Evolutionary conservation across 805 yeast species (phyloP).

Genomic region (Suhomyces emberorum): DNA sequence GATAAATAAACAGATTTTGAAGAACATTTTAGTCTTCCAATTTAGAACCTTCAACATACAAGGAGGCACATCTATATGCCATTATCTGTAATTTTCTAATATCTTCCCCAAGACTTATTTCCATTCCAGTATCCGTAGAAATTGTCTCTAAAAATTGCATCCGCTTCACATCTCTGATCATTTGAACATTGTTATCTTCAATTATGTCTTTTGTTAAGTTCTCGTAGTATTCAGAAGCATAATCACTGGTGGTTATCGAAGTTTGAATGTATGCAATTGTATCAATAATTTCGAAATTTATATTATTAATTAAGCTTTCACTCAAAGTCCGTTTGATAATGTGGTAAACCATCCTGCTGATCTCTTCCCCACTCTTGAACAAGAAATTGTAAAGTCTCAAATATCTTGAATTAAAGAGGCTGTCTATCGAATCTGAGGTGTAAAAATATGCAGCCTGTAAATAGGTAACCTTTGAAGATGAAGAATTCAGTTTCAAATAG

Average conservation of each 20-base stretch:
- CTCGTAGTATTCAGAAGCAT: constrained; percentile 14
- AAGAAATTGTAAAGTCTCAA: constrained; percentile 26
- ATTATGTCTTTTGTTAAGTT: constrained; percentile 17
- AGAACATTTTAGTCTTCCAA: constrained; percentile 29
- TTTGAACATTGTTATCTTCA: constrained; percentile 9
- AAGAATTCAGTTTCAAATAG: constrained; percentile 17
- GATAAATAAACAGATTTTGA: constrained; percentile 2
- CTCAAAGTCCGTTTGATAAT: constrained; percentile 27
- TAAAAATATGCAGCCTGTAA: constrained; percentile 31
- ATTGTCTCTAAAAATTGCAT: constrained; percentile 3
- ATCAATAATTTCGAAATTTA: constrained; percentile 24
- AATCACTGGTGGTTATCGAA: constrained; percentile 13
- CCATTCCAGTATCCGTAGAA: constrained; percentile 12
- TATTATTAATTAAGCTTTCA: constrained; percentile 24
- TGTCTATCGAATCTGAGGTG: constrained; percentile 27
- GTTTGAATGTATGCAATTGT: constrained; percentile 26
- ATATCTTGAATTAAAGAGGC: constrained; percentile 26
- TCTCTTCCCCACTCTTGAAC: constrained; percentile 16
- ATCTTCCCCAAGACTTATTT: constrained; percentile 11
- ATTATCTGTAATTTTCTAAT: constrained; percentile 26
- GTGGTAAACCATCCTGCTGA: constrained; percentile 29
- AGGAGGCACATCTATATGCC: constrained; percentile 36
- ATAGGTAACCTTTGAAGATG: constrained; percentile 21
- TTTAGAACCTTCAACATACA: constrained; percentile 32
- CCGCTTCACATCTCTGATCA: constrained; percentile 9